Conservation (phyloP, 768 basidiomycete species). For the Phylloporus sp. region DNA sequence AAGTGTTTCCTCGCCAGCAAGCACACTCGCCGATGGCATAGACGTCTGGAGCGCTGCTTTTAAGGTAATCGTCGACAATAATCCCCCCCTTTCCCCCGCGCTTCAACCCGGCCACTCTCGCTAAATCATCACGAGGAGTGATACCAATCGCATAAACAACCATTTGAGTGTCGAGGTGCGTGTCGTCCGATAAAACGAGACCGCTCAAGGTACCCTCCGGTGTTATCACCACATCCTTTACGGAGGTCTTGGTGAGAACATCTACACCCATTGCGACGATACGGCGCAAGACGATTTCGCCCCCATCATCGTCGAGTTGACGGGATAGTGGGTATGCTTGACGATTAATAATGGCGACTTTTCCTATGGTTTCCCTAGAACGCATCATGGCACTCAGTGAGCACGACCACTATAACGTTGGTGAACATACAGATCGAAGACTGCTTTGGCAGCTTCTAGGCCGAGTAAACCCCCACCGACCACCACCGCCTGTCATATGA, state of each 20-base stretch:
- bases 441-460: not conserved
- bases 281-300: conserved; percentile 56
- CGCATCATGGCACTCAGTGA: not conserved
- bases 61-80: conserved; percentile 51
- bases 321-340: conserved; percentile 52
- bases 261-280: conserved; percentile 59
- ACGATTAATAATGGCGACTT: conserved; percentile 53
- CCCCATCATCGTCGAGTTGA: conserved; percentile 54
- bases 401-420: not conserved
- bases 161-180: conserved; percentile 45
- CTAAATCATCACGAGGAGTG: conserved; percentile 65
- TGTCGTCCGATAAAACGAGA: conserved; percentile 47
- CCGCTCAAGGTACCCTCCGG: conserved; percentile 42
- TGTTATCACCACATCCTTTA: conserved; percentile 36
- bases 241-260: conserved; percentile 43
- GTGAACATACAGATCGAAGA: not conserved
- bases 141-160: conserved; percentile 71
- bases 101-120: conserved; percentile 47
- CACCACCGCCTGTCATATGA: not conserved
- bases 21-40: conserved; percentile 80
- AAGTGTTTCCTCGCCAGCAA: conserved; percentile 61
- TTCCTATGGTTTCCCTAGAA: conserved; percentile 32
- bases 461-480: conserved; percentile 1
- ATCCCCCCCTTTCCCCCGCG: conserved; percentile 52
- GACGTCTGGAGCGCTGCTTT: conserved; percentile 55